Evolutionary conservation across 768 basidiomycete species (phyloP).

Genomic region (Lactarius vividus): DNA sequence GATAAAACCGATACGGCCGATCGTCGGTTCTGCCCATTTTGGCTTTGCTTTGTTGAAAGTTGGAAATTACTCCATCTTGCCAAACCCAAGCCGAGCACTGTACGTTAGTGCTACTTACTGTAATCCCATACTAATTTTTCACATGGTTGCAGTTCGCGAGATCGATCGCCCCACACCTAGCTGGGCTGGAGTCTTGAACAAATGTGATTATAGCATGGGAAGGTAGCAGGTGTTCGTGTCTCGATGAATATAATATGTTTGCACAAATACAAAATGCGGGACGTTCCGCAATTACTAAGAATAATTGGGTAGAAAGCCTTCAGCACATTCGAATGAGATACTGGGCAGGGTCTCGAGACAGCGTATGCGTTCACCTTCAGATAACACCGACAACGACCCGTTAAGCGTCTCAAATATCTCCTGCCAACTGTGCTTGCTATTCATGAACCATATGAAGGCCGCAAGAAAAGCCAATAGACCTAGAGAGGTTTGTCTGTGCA

Average conservation of each 20-base stretch:
- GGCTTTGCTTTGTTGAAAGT: background rate
- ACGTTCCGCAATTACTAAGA: conserved; percentile 8
- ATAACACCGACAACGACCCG: conserved; percentile 3
- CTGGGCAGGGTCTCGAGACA: background rate
- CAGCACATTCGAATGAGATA: background rate
- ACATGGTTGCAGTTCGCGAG: background rate
- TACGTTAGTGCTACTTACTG: background rate
- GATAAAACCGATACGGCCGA: background rate
- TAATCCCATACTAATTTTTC: background rate
- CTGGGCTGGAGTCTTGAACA: background rate
- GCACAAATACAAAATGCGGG: conserved; percentile 15
- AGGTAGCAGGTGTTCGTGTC: background rate
- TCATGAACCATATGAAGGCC: conserved; percentile 24
- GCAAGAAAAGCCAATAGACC: conserved; percentile 21
- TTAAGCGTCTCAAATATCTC: conserved; percentile 5
- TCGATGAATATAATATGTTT: background rate
- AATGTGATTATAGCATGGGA: background rate
- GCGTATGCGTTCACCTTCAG: conserved; percentile 13
- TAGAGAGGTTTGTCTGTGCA: background rate
- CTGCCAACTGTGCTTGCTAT: conserved; percentile 16
- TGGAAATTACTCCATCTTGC: background rate
- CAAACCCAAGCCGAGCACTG: background rate
- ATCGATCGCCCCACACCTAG: background rate
- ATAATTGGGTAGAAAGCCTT: conserved; percentile 23
- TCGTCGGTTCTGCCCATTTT: background rate